Base-by-base conservation (phyloP, 2,329 filamentous ascomycete species). In the Colletotrichum melonis region DNA sequence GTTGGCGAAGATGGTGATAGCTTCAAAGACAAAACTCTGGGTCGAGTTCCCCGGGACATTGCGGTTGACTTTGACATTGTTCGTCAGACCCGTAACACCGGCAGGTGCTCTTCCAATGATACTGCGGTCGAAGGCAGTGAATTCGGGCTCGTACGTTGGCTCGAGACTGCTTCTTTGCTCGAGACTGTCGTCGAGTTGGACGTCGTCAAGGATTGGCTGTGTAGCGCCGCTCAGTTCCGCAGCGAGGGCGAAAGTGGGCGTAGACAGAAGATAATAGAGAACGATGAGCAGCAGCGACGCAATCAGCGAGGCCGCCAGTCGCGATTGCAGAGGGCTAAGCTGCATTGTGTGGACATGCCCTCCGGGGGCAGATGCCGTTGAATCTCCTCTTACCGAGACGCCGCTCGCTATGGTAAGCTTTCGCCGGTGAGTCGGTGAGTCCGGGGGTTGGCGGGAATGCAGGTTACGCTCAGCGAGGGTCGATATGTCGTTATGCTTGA, bases 281-380 rank as follows among this genome's bases (percentile, higher is more conserved):
- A 90, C 78, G 42, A 92, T 77, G 38, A 94, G 81, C 63, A 93
- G 79, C 35, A 90, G 82, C 38, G 90, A 89, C 67, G 91, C 90
- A 78, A 89, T 85, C 66, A 93, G 80, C 70, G 92, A 93, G 78
- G 92, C 91, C 79, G 89, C 89, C 79, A 94, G 89, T 80, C 93
- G 92, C 84, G 91, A 92, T 85, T 94, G 93, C 77, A 94, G 85
- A 78, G 89, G 91, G 81, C 89, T 92, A 81, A 92, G 88, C 82
- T 92, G 85, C 88, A 90, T 90, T 76, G 78, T 82, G 79, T 75
- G 77, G 76, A 78, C 81, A 84, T 84, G 83, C 83, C 86, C 86
- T 81, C 82, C 78, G 79, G 79, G 82, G 82, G 81, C 80, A 76
- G 76, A 56, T 65, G 62, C 59, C 54, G 57, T 49, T 63, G 24